Evolutionary conservation across 805 yeast genomes (phyloP).

Genomic region (Yarrowia osloensis): DNA sequence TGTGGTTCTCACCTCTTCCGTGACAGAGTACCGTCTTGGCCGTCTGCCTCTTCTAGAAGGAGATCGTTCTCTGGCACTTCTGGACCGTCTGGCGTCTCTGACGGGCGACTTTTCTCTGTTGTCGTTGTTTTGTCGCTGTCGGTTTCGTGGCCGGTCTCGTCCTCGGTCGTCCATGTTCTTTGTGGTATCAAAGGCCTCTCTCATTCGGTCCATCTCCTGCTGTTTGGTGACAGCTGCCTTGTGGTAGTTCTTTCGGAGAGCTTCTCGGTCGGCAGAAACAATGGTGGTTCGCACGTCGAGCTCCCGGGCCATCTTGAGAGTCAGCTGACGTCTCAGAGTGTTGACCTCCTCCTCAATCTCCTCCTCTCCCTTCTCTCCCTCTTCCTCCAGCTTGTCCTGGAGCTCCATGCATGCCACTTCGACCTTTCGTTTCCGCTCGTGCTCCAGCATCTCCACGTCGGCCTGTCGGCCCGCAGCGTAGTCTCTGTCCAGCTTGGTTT

Average conservation of each 20-base stretch:
- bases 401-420: conserved; percentile 39
- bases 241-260: conserved; percentile 5
- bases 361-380: conserved; percentile 30
- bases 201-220: conserved; percentile 13
- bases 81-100: conserved; percentile 6
- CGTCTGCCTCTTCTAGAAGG: conserved; percentile 24
- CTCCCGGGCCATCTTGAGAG: conserved; percentile 20
- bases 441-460: conserved; percentile 39
- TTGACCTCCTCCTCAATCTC: conserved; percentile 16
- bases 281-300: conserved; percentile 18
- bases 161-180: conserved; percentile 10
- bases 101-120: conserved; percentile 6
- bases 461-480: conserved; percentile 33
- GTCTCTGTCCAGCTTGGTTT: conserved; percentile 31
- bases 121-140: conserved; percentile 3
- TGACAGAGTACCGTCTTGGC: conserved; percentile 3
- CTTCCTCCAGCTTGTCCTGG: conserved; percentile 39
- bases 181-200: conserved; percentile 16
- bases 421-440: conserved; percentile 39
- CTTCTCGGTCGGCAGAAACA: conserved; percentile 12
- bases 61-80: conserved; percentile 12
- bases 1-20: not conserved
- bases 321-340: conserved; percentile 9
- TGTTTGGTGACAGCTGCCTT: conserved; percentile 11
- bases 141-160: not conserved